phyloP scores from a whole-genome alignment of 768 basidiomycete genomes.

The Leccinum uliginosum region DNA sequence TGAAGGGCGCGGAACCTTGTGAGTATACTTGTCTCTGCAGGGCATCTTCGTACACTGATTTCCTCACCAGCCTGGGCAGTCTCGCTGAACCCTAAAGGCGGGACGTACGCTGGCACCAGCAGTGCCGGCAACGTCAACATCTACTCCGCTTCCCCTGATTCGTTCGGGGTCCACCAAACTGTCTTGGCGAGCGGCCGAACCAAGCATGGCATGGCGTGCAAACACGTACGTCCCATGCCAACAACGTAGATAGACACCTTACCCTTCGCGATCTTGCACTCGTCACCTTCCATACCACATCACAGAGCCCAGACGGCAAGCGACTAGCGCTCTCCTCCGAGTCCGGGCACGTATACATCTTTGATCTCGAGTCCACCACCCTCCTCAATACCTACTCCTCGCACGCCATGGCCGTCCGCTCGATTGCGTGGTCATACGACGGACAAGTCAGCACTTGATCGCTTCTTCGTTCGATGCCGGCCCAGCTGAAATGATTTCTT shows the following conservation, averaged over 20 bases:
- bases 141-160: conserved; percentile 62
- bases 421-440: conserved; percentile 86
- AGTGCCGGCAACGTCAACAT: conserved; percentile 67
- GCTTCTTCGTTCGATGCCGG: neutral
- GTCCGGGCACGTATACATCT: conserved; percentile 82
- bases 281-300: neutral
- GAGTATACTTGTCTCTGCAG: conserved; percentile 27
- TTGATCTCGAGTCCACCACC: conserved; percentile 68
- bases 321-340: conserved; percentile 80
- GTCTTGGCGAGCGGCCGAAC: conserved; percentile 61
- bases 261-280: neutral
- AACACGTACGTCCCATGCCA: conserved; percentile 47
- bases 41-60: neutral
- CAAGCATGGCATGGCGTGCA: conserved; percentile 76
- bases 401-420: conserved; percentile 87
- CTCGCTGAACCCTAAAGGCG: conserved; percentile 71
- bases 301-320: conserved; percentile 83
- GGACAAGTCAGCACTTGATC: conserved; percentile 56
- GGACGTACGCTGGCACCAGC: conserved; percentile 71
- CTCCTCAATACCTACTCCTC: conserved; percentile 73
- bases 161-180: conserved; percentile 62
- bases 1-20: conserved; percentile 62
- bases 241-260: conserved; percentile 1
- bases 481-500: neutral
- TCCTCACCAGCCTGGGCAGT: conserved; percentile 68